Base-by-base conservation (phyloP, 73 alveolate species). In the Paramecium bursaria region DNA sequence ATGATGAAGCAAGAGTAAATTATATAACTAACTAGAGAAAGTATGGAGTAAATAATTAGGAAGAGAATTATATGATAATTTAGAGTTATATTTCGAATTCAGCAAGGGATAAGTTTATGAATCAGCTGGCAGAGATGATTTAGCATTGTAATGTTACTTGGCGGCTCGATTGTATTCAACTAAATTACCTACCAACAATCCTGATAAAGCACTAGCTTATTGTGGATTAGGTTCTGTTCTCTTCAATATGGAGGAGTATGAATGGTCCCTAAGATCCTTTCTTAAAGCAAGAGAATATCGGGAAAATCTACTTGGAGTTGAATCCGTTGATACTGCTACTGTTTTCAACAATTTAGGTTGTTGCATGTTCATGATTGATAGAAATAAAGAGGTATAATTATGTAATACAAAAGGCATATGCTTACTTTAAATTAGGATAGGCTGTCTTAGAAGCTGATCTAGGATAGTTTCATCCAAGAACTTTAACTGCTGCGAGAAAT, bases 311-410 rank as follows among this genome's bases (percentile, higher is more conserved):
- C 91, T 95, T 15, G 99, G 99, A 1, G 98, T 98, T 2, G 99
- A 97, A 61, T 95, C 98, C n/a, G 93, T 96, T 3, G 99, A 97
- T 75, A 97, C 99, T 4, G 99, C 99, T n/a, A 96, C 99, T 2
- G 97, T 96, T 9, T 97, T 94, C 74, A 97, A 97, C 85, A 97
- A 97, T 86, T 92, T 97, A 22, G 99, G 99, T 48, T 92, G 95
- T 54, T 93, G 97, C 57, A 92, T 94, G 97, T 85, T 51, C 74
- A 86, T 87, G 95, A 91, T 94, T 6, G 97, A 90, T 29, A 88
- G 98, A 75, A 90, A 92, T 80, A 67, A 91, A 75, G 98, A 67
- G 22, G 82, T 67, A 67, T 25, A 19, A 0, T 2, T 57, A 2
- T 33, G 19, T 42, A 67, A 25, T 9, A 21, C 35, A 15, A 31